A percentile compares a stretch with the other conserved stretches of the same genome.
Evolutionary conservation across 805 yeast species (phyloP).

Genomic region (Candida chilensis): DNA sequence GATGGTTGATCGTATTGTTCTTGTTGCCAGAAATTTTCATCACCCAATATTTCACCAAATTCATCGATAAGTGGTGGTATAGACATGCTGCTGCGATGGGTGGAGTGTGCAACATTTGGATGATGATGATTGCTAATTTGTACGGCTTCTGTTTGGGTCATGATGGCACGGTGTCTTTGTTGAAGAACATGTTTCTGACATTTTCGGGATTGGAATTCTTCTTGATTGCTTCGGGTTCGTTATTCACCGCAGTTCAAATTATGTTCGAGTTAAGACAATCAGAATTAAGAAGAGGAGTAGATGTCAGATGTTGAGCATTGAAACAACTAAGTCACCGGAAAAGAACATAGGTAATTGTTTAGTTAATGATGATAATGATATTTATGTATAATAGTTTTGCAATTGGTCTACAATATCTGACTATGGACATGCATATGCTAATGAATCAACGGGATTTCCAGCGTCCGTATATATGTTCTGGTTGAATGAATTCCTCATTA

Average conservation of each 20-base stretch:
- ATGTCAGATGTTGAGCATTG: constrained; percentile 60
- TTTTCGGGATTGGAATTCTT: constrained; percentile 58
- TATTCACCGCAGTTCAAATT: constrained; percentile 81
- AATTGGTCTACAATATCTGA: too few relatives aligned
- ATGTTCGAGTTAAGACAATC: constrained; percentile 90
- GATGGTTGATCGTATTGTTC: constrained; percentile 87
- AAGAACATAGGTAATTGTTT: too few relatives aligned
- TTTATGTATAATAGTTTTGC: too few relatives aligned
- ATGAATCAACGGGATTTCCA: too few relatives aligned
- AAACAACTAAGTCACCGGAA: too few relatives aligned
- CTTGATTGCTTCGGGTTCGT: constrained; percentile 46
- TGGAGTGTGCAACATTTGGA: constrained; percentile 85
- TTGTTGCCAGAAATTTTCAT: constrained; percentile 78
- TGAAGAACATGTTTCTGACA: constrained; percentile 67
- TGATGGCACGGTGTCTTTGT: constrained; percentile 66
- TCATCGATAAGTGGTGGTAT: constrained; percentile 51
- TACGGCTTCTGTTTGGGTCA: constrained; percentile 92
- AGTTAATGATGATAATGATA: too few relatives aligned
- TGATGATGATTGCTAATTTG: constrained; percentile 96
- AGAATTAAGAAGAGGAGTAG: constrained; percentile 77
- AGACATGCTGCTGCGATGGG: constrained; percentile 81
- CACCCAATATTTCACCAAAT: constrained; percentile 32
- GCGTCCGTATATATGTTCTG: too few relatives aligned
- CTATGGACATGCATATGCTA: too few relatives aligned
- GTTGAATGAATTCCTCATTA: too few relatives aligned